Conservation (phyloP, 371 early-diverging fungal species). For the Entomophthora muscae region DNA sequence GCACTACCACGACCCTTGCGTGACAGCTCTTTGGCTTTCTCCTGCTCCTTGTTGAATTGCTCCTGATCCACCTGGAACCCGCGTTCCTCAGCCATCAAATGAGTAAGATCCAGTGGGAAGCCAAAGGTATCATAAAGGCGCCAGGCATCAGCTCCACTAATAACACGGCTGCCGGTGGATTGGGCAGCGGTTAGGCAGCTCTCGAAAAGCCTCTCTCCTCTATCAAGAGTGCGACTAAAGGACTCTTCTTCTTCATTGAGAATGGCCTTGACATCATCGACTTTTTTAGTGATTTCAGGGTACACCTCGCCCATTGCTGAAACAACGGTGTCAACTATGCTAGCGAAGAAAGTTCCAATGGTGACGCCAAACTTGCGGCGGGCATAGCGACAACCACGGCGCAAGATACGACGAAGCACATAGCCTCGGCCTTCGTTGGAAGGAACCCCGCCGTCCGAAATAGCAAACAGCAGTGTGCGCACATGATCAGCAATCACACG, state of each 20-base stretch:
- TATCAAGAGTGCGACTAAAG: slow-evolving; percentile 95
- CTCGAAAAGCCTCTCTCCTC: slow-evolving; percentile 92
- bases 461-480: slow-evolving; percentile 95
- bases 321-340: slow-evolving; percentile 73
- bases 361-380: slow-evolving; percentile 81
- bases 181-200: slow-evolving; percentile 54
- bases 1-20: slow-evolving; percentile 40
- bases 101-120: slow-evolving; percentile 98
- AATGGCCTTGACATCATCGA: slow-evolving; percentile 74
- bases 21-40: slow-evolving; percentile 65
- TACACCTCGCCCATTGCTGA: slow-evolving; percentile 70
- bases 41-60: slow-evolving; percentile 68
- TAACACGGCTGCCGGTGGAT: slow-evolving; percentile 27
- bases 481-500: slow-evolving; percentile 99
- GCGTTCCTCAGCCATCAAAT: slow-evolving; percentile 95
- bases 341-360: slow-evolving; percentile 82
- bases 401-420: slow-evolving; percentile 94
- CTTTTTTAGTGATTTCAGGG: slow-evolving; percentile 62
- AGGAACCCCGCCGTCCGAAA: slow-evolving; percentile 92
- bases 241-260: slow-evolving; percentile 91
- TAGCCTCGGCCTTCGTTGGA: slow-evolving; percentile 99
- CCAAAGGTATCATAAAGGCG: slow-evolving; percentile 99
- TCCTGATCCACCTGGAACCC: slow-evolving; percentile 73
- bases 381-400: slow-evolving; percentile 94
- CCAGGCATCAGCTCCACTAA: slow-evolving; percentile 91